Evolutionary conservation across 2,329 filamentous ascomycete genomes (phyloP), one percentile per base, ranked within the genome.

Genomic region (Colletotrichum noveboracense): DNA sequence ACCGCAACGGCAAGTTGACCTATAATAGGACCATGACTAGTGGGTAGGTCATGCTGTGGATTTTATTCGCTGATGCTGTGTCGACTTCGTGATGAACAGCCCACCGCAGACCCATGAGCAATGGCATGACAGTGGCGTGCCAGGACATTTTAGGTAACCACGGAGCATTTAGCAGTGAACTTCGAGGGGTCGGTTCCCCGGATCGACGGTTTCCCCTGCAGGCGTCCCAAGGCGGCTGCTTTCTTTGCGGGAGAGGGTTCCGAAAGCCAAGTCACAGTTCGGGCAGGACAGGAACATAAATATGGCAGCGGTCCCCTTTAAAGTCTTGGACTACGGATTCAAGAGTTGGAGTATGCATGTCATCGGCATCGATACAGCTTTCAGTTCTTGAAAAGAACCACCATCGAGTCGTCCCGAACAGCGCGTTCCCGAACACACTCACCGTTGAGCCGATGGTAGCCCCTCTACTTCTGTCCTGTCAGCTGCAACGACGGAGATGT

Each of bases 181-280:
- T 10, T 10, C 5, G 38, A 7, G 60, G 52, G 7, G 7, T 10
- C 18, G 2, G 9, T 60, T 70, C 71, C 71, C 71, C 48, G 26
- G 71, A 74, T 74, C 66, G 66, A 48, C 71, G 32, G 58, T 18
- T 58, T 52, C 32, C 43, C 66, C 43, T 58, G 71, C 66, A 74
- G 48, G 48, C n/a, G 43, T 65, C 58, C 28, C n/a, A 32, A 65
- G 34, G 12, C 32, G 48, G n/a, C n/a, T 21, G 13, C 10, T 26
- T 4, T 48, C 16, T 13, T 10, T 16, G 1, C 34, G 52, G 48
- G 26, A 52, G 38, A 7, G 9, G 4, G 34, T 43, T 21, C 66
- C 55, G 36, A 30, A 67, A 30, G 71, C 58, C 58, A 43, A 43
- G 32, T 38, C 2, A 10, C 30, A 12, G 16, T 43, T 43, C 61